Base-by-base conservation (phyloP, 176 grass and related monocot species). In the Lolium perenne region DNA sequence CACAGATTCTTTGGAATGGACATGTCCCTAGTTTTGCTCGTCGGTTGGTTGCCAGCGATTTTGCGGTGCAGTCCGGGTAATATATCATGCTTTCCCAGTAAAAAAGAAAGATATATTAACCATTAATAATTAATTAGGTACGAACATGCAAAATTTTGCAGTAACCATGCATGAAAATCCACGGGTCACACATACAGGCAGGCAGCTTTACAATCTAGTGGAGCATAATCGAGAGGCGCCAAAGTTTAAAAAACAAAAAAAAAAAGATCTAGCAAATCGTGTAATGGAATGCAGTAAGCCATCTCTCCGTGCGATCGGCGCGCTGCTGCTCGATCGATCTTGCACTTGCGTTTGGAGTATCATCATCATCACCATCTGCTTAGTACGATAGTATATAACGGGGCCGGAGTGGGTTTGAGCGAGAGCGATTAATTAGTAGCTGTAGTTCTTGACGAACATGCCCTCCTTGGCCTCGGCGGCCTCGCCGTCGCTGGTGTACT, bases 401-500 rank as follows among this genome's bases (percentile, higher is more conserved):
- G 71, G 46, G 25, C 51, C 29, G 7, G 14, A 54, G 3, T 54
- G 51, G 51, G 51, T 54, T 16, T 54, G 51, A 54, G 2, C 51
- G 22, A 35, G 32, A 35, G 32, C 32, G 32, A 35, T 35, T 35
- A 35, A 75, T 92, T 65, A 92, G 84, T 92, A 94, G 71, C 87
- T 92, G 87, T 94, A 92, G 48, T 86, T 85, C 84, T 92, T 92
- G 46, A 94, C 92, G 49, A 92, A 90, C 29, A 94, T 87, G 87
- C 90, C 89, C 87, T 94, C 92, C 69, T 89, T 90, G 40, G 89
- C 92, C 6, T 71, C 81, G 16, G 84, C 75, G 4, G 92, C 92
- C 38, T 91, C 89, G 70, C 92, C 92, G 77, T 91, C 84, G 90
- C 71, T 75, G 47, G 71, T 75, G 71, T 94, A 92, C 54, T 43